These are phyloP conservation scores for Xylariaceae sp. DNA, from an alignment of 2,329 filamentous ascomycete species.

Conservation along the genomic window DNA sequence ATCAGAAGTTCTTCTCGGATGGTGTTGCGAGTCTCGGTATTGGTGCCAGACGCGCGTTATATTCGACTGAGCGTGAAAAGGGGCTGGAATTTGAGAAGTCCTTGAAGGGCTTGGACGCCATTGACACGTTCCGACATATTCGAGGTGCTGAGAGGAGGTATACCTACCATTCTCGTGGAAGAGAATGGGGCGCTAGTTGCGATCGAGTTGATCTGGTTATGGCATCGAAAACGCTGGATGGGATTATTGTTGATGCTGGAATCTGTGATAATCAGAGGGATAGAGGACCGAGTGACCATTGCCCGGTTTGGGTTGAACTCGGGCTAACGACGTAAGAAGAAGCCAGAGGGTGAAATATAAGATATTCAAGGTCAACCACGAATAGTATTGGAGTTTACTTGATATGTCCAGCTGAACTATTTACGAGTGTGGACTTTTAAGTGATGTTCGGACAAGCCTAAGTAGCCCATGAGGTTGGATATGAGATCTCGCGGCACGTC, in stretches of 20 bases:
- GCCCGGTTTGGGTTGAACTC: slow-evolving; percentile 45
- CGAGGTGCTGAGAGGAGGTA: slow-evolving; percentile 42
- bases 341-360: no score
- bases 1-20: slow-evolving; percentile 42
- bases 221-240: slow-evolving; percentile 37
- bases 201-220: slow-evolving; percentile 54
- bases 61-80: slow-evolving; percentile 8
- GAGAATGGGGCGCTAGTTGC: slow-evolving; percentile 47
- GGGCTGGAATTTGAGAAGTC: slow-evolving; percentile 29
- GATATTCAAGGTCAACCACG: no score
- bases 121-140: slow-evolving; percentile 49
- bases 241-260: slow-evolving; percentile 25
- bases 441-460: no score
- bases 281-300: slow-evolving; percentile 52
- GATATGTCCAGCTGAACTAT: no score
- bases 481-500: no score
- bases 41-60: slow-evolving; percentile 12
- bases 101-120: slow-evolving; percentile 18
- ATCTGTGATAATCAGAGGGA: slow-evolving; percentile 40
- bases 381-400: no score
- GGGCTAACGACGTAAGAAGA: neutral
- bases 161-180: slow-evolving; percentile 46
- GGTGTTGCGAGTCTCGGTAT: slow-evolving; percentile 14
- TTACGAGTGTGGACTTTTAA: no score
- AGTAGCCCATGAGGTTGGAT: no score